A percentile compares a stretch with the other conserved stretches of the same genome.
phyloP scores from a whole-genome alignment of 2,329 filamentous ascomycete genomes.

The Paramyrothecium roridum region DNA sequence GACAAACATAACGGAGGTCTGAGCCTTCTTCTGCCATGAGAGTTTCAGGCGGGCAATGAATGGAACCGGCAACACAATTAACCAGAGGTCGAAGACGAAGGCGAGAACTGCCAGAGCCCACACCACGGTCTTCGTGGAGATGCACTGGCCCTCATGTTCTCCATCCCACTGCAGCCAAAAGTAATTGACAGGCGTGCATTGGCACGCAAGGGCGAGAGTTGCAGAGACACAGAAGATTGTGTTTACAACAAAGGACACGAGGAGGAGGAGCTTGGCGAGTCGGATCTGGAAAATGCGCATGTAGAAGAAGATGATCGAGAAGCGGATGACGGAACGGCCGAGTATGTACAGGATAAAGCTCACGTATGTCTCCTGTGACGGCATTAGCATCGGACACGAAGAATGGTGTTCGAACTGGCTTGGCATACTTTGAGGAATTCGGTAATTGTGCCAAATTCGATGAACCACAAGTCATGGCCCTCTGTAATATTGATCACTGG shows the following conservation, averaged over 20 bases:
- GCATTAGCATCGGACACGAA: background rate
- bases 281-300: background rate
- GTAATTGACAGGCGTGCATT: background rate
- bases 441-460: background rate
- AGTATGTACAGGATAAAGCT: background rate
- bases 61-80: background rate
- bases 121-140: background rate
- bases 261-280: background rate
- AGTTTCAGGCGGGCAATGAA: background rate
- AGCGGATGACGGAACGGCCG: background rate
- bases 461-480: background rate
- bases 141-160: background rate
- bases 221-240: background rate
- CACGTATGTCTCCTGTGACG: background rate
- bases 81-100: background rate
- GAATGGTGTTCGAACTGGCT: background rate
- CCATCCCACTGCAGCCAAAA: background rate
- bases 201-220: background rate
- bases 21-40: background rate
- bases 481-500: background rate
- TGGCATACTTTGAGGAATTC: background rate
- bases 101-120: background rate
- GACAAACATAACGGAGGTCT: background rate
- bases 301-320: background rate
- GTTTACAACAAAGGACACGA: background rate